Percentiles rank a stretch among this genome's conserved stretches.
Conservation (phyloP, 495 filamentous ascomycete genomes). For the Neurospora sp. region DNA sequence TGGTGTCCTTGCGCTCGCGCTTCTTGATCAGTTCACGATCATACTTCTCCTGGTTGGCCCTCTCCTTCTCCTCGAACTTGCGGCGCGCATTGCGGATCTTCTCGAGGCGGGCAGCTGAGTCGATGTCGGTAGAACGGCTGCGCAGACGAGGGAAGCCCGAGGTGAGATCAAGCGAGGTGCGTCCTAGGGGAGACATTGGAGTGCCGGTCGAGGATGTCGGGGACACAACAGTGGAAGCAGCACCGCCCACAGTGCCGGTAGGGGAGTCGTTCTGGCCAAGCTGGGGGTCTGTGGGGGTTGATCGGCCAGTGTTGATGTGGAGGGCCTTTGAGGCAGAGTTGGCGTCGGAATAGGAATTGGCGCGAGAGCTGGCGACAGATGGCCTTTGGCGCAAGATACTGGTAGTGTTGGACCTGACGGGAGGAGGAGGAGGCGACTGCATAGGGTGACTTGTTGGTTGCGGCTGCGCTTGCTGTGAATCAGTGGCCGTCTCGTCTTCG, state of each 20-base stretch:
- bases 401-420: slow-evolving; percentile 1
- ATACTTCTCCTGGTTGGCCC: slow-evolving; percentile 45
- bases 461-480: slow-evolving; percentile 13
- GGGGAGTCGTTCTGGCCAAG: slow-evolving; percentile 24
- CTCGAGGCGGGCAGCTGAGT: slow-evolving; percentile 34
- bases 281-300: slow-evolving; percentile 17
- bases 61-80: slow-evolving; percentile 43
- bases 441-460: slow-evolving; percentile 9
- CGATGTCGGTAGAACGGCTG: slow-evolving; percentile 37
- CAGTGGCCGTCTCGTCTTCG: slow-evolving; percentile 32
- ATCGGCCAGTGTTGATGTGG: slow-evolving; percentile 32
- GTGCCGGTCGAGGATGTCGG: slow-evolving; percentile 15
- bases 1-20: slow-evolving; percentile 36
- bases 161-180: slow-evolving; percentile 38
- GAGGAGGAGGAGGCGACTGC: slow-evolving; percentile 1
- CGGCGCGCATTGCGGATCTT: slow-evolving; percentile 41
- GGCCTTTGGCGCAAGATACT: slow-evolving; percentile 15
- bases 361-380: slow-evolving; percentile 31
- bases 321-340: slow-evolving; percentile 25
- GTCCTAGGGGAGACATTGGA: slow-evolving; percentile 35
- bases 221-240: slow-evolving; percentile 5
- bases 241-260: slow-evolving; percentile 12
- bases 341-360: slow-evolving; percentile 30
- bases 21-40: slow-evolving; percentile 45
- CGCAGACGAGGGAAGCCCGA: slow-evolving; percentile 40